These are phyloP conservation scores for Starmera caribaea DNA, from an alignment of 805 yeast genomes.

Conservation along the genomic window DNA sequence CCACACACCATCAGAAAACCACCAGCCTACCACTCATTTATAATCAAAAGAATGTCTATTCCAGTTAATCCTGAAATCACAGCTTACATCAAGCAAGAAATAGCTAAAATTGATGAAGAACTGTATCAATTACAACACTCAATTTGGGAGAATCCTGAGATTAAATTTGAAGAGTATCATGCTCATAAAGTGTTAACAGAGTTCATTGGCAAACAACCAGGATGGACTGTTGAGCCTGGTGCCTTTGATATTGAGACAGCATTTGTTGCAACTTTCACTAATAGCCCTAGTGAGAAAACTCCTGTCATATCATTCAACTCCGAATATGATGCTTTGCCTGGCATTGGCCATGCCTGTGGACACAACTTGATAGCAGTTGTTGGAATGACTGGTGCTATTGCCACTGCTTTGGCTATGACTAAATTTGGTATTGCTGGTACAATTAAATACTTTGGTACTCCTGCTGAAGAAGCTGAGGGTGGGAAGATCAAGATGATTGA, in stretches of 20 bases:
- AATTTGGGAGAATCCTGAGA: no score
- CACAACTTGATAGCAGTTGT: neutral
- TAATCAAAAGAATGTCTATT: no score
- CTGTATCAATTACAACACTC: no score
- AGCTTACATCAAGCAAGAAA: no score
- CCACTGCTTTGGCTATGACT: neutral
- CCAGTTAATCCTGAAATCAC: no score
- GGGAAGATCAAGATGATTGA: neutral
- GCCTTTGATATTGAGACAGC: neutral
- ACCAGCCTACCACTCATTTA: no score
- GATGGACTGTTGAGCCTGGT: neutral
- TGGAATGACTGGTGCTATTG: neutral
- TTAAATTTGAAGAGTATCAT: conserved; percentile 18
- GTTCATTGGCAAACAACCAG: neutral
- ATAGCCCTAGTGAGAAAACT: neutral
- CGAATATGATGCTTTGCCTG: neutral
- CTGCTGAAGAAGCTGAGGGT: neutral
- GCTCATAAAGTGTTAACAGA: neutral
- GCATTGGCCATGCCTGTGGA: neutral
- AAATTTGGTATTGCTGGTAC: neutral
- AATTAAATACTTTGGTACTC: neutral
- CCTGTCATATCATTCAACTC: neutral
- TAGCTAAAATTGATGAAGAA: no score
- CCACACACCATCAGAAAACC: no score
- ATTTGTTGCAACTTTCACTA: neutral